Evolutionary conservation across 441 rosid genomes (phyloP), one percentile per base, ranked within the genome.

Genomic region (Bruguiera hainesii): DNA sequence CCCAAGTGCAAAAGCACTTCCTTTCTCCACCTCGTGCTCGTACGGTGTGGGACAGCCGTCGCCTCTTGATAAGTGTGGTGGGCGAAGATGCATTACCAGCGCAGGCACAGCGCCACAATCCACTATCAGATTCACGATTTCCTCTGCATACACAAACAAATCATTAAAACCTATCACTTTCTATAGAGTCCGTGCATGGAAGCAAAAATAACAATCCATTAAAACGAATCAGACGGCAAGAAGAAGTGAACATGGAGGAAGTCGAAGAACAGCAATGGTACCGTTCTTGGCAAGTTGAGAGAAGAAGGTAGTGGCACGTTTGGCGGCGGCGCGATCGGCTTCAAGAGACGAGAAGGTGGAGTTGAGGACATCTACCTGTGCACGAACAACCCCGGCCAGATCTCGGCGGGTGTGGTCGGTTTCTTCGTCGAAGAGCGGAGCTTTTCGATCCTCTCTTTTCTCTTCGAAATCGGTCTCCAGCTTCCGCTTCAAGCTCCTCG

Each of bases 261-360:
- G 2, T 26, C 33, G 29, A 6, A 66, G 15, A 0, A 28, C 30
- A 5, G 28, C 23, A 9, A 53, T 11, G 4, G 35, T 67, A 91
- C 99, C 99, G 79, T 90, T 85, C 76, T 91, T 95, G 50, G 99
- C 97, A 48, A 89, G 90, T 82, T 95, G 93, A 55, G 91, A 87
- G 42, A 95, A 87, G 71, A 88, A 86, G 70, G 86, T 87, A 66
- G 89, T 79, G 52, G 98, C 95, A 73, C 90, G 91, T 68, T 87
- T 91, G 61, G 98, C 90, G 6, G 96, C 89, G 21, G 89, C 86
- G 46, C 98, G 99, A 90, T 91, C 99, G 51, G 87, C 71, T 69
- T 84, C 91, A 18, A 53, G 60, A 82, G 96, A 87, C 1, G 98
- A 87, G 83, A 90, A 85, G 73, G 89, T 30, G 31, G 83, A 79